Evolutionary conservation across 345 rosid species (phyloP).

Genomic region (Citrus maxima): DNA sequence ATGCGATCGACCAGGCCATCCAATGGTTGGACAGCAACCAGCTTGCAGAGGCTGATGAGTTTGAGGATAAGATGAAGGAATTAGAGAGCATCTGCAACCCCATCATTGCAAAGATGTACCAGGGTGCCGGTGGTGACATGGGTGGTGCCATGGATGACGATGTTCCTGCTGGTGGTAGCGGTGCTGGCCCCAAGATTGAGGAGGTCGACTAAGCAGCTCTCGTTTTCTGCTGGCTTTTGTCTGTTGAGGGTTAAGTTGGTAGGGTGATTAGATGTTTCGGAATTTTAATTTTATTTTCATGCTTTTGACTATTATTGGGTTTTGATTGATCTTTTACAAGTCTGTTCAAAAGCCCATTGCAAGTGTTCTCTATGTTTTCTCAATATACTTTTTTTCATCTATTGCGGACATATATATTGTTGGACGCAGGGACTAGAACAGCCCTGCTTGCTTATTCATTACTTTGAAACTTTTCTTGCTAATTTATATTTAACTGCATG

Average conservation of each 20-base stretch:
- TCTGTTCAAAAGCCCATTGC: neutral
- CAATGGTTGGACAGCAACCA: conserved; percentile 75
- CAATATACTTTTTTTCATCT: too few species aligned
- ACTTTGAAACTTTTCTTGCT: too few species aligned
- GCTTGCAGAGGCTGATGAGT: conserved; percentile 69
- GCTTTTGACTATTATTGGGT: neutral
- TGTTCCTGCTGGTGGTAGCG: conserved; percentile 46
- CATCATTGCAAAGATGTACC: conserved; percentile 77
- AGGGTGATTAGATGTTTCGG: too few species aligned
- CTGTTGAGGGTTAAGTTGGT: neutral
- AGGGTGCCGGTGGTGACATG: conserved; percentile 58
- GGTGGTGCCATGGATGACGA: conserved; percentile 44
- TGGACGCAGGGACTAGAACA: too few species aligned
- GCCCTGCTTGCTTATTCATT: too few species aligned
- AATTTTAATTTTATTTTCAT: neutral
- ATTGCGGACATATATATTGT: too few species aligned
- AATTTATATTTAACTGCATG: too few species aligned
- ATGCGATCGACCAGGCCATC: conserved; percentile 53
- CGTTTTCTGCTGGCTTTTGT: neutral
- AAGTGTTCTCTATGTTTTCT: too few species aligned
- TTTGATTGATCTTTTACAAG: neutral
- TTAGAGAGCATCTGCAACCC: conserved; percentile 82
- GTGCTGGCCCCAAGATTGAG: conserved; percentile 77
- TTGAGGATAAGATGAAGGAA: conserved; percentile 87
- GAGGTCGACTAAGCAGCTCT: conserved; percentile 39